These are phyloP conservation scores for Thielaviopsis euricoi DNA, from an alignment of 2,329 filamentous ascomycete species.

Conservation along the genomic window DNA sequence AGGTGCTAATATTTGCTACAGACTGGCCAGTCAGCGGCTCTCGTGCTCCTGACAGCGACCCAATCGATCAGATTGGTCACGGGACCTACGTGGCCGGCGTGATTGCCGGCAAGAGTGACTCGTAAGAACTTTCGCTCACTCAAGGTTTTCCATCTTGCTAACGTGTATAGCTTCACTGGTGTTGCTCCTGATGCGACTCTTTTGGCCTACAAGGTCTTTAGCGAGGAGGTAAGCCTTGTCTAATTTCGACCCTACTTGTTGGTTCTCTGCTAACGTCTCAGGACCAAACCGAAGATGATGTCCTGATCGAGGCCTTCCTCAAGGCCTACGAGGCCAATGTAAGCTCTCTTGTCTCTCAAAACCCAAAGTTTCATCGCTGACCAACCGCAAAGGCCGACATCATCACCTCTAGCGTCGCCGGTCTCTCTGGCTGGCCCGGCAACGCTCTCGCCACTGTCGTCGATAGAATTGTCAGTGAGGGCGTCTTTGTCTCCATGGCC, in stretches of 20 bases:
- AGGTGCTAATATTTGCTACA: background rate
- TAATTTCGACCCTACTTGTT: too few species aligned
- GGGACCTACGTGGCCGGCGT: conserved; percentile 22
- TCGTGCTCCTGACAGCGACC: conserved; percentile 1
- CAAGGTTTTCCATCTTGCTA: background rate
- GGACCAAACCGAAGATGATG: conserved; percentile 15
- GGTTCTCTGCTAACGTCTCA: too few species aligned
- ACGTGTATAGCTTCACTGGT: conserved; percentile 8
- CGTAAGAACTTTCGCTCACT: background rate
- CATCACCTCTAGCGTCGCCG: conserved; percentile 26
- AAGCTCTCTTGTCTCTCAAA: background rate
- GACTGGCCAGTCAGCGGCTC: background rate
- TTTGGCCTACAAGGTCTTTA: conserved; percentile 8
- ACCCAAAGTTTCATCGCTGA: background rate
- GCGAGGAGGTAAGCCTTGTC: conserved; percentile 1
- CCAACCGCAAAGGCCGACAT: conserved; percentile 20
- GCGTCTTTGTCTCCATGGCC: conserved; percentile 32
- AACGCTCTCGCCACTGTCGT: conserved; percentile 27
- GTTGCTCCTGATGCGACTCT: conserved; percentile 15
- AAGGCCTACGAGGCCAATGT: conserved; percentile 16
- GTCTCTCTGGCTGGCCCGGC: conserved; percentile 22
- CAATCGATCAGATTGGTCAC: conserved; percentile 15
- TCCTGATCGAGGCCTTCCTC: conserved; percentile 20
- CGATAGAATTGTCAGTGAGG: conserved; percentile 24
- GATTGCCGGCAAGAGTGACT: conserved; percentile 10